Percentiles rank a stretch among this genome's conserved stretches.
These are phyloP conservation scores for Globisporangium barbulae DNA, from an alignment of 352 stramenopile species.

Conservation along the genomic window DNA sequence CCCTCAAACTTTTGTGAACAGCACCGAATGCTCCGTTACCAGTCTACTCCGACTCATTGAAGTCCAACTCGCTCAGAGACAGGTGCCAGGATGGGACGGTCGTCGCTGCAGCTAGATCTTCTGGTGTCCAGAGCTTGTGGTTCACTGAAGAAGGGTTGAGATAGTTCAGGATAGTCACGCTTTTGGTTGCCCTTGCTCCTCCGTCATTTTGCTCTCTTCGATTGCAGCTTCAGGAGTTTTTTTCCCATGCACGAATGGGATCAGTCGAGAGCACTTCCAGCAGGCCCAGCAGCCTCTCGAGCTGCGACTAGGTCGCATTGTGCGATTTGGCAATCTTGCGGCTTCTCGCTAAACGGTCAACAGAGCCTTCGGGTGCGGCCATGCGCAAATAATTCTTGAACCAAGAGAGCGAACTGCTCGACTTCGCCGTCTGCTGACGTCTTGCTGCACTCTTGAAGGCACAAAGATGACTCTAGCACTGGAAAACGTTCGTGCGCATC, in stretches of 20 bases:
- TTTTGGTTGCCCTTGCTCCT: not conserved
- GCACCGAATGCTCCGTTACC: not conserved
- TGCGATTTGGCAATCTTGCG: not conserved
- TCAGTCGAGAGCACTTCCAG: not conserved
- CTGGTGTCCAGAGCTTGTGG: not conserved
- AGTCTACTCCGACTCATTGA: not conserved
- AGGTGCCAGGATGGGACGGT: not conserved
- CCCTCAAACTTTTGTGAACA: not conserved
- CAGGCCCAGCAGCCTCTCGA: not conserved
- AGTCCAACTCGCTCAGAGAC: not conserved
- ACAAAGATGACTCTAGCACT: not conserved
- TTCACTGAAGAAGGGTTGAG: not conserved
- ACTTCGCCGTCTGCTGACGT: not conserved
- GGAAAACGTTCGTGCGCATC: not conserved
- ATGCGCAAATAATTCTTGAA: not conserved
- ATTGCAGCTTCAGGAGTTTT: not conserved
- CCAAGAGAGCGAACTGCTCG: not conserved
- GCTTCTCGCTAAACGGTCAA: not conserved
- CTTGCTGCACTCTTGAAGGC: not conserved
- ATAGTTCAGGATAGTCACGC: not conserved
- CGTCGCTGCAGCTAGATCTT: not conserved
- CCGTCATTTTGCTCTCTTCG: not conserved
- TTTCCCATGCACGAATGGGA: not conserved
- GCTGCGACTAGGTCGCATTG: not conserved
- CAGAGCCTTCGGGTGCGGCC: not conserved